Base-by-base conservation (phyloP, 306 rosid genomes). In the Corylus heterophylla region DNA sequence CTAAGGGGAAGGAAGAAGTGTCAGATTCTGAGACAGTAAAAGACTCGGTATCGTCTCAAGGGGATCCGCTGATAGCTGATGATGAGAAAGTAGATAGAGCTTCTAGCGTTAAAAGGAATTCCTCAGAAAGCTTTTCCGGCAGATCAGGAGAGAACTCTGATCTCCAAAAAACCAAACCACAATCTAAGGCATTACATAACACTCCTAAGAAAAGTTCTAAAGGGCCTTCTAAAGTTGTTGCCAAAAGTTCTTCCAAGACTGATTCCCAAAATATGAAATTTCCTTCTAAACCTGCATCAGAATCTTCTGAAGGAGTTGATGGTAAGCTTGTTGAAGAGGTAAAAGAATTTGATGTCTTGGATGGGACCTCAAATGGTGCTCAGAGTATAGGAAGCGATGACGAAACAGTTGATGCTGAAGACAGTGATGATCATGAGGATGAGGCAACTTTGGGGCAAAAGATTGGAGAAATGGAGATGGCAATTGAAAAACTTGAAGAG, bases 401-500 rank as follows among this genome's bases (percentile, higher is more conserved):
- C 27, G 91, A 84, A 77, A 79, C 37, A 4, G 64, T 73, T 74
- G 74, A 82, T 58, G 74, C 84, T 44, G 89, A 87, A 78, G 91
- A 83, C 74, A 86, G 80, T 78, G 84, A 74, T 61, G 96, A 89
- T 70, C 82, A 76, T 51, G 88, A 83, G 68, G 70, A 83, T 7
- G 84, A 54, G 61, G 77, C 80, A 62, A 85, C 73, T 59, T 54
- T 73, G 82, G 85, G 85, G 81, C 83, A 44, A 73, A 94, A 86
- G 84, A 54, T 88, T 75, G 90, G 84, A 76, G 94, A 89, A 90
- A 93, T 95, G 99, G 92, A 91, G 86, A 75, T 39, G 27, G 81
- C 84, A 83, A 88, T 96, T 76, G 96, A 90, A 79, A 93, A 88
- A 83, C 98, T 96, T 13, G 96, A 96, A 86, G 99, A 89, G 78